phyloP scores from a whole-genome alignment of 192 early-diverging fungal species.

The Umbelopsis vinacea region DNA sequence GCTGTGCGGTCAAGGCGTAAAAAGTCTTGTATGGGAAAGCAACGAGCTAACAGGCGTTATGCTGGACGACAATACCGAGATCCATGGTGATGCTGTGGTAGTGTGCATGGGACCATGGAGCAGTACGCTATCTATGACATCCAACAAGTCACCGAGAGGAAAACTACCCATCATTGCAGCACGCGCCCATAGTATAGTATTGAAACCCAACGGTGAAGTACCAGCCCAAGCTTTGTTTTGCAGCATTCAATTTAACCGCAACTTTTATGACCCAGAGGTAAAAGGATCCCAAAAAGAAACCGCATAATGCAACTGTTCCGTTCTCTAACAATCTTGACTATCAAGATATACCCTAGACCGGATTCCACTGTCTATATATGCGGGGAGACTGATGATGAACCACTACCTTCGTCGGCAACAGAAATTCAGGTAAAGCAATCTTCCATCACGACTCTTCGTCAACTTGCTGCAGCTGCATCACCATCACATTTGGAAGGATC shows the following conservation, averaged over 20 bases:
- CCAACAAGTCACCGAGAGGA: constrained; percentile 27
- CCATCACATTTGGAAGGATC: constrained; percentile 28
- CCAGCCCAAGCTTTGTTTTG: constrained; percentile 45
- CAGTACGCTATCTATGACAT: constrained; percentile 24
- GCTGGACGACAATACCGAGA: constrained; percentile 29
- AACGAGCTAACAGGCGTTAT: constrained; percentile 31
- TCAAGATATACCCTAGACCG: constrained; percentile 46
- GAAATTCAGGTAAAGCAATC: constrained; percentile 29
- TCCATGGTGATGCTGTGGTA: constrained; percentile 41
- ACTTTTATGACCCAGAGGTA: constrained; percentile 45
- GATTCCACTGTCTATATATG: constrained; percentile 55
- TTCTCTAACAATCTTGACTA: background rate
- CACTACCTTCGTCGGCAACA: constrained; percentile 35
- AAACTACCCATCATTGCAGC: constrained; percentile 35
- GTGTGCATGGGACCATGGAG: constrained; percentile 54
- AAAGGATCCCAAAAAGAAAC: background rate
- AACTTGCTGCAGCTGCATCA: constrained; percentile 33
- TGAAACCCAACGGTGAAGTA: constrained; percentile 23
- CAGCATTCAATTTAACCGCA: constrained; percentile 30
- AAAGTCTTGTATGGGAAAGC: constrained; percentile 15
- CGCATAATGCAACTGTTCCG: background rate
- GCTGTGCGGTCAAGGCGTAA: constrained; percentile 22
- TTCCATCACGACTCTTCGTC: constrained; percentile 30
- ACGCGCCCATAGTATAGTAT: constrained; percentile 45
- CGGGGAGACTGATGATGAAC: constrained; percentile 37